Evolutionary conservation across 148 eudicot genomes (phyloP).

Genomic region (Spergularia bocconei): DNA sequence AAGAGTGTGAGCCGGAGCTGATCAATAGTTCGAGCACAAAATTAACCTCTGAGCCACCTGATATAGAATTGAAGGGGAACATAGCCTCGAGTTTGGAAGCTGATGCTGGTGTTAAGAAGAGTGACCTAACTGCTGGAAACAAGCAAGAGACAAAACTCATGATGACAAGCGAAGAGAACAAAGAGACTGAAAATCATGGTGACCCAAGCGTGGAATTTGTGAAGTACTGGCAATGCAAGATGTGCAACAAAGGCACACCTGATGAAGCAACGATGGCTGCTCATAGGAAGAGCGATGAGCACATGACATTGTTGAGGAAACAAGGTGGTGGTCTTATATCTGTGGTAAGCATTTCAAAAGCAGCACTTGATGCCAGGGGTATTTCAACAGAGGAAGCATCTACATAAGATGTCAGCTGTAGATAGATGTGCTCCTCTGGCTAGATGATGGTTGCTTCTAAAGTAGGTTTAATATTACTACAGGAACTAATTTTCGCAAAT

Average conservation of each 20-base stretch:
- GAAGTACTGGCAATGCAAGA: conserved; percentile 34
- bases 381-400: background rate
- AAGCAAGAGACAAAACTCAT: conserved; percentile 3
- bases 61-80: no score
- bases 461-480: background rate
- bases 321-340: conserved; percentile 31
- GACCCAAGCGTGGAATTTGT: conserved; percentile 7
- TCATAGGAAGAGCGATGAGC: conserved; percentile 32
- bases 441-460: background rate
- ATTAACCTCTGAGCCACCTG: no score
- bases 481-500: background rate
- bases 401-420: background rate
- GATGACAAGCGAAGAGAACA: background rate
- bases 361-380: conserved; percentile 8
- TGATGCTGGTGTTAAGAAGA: background rate
- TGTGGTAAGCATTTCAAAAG: conserved; percentile 20
- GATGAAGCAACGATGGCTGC: conserved; percentile 30
- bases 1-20: background rate
- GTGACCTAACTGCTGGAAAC: background rate
- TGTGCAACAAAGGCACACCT: conserved; percentile 26
- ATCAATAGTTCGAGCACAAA: background rate
- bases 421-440: background rate
- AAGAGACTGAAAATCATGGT: background rate
- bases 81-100: no score
- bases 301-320: conserved; percentile 20